Percentiles rank a stretch among this genome's conserved stretches.
phyloP scores from a whole-genome alignment of 805 yeast genomes.

The Candida suzukii region DNA sequence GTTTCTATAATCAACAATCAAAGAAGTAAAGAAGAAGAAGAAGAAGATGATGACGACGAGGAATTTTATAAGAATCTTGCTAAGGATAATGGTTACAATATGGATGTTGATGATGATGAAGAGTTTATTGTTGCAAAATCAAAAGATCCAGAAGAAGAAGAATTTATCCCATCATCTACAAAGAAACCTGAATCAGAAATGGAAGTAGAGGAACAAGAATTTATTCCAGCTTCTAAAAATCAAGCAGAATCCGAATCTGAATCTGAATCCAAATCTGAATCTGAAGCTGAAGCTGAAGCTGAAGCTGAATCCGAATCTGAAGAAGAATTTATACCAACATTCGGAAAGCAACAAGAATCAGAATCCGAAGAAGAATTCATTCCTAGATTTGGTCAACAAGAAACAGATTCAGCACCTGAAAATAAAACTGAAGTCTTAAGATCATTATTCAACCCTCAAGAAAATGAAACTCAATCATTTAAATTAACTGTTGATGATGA shows the following conservation, averaged over 20 bases:
- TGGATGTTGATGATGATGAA: not conserved
- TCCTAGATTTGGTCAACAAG: slow-evolving; percentile 45
- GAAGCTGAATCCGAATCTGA: slow-evolving; percentile 10
- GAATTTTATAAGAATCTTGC: slow-evolving; percentile 12
- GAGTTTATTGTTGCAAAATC: too few species aligned
- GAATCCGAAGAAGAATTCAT: slow-evolving; percentile 39
- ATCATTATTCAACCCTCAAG: slow-evolving; percentile 43
- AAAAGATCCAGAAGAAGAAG: too few species aligned
- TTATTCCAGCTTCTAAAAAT: too few species aligned
- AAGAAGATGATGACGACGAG: slow-evolving; percentile 19
- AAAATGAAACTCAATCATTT: slow-evolving; percentile 24
- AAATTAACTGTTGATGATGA: slow-evolving; percentile 38
- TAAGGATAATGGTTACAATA: slow-evolving; percentile 21
- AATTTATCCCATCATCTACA: too few species aligned
- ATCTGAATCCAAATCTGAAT: slow-evolving; percentile 27
- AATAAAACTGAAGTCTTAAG: slow-evolving; percentile 58
- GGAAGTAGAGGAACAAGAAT: slow-evolving; percentile 13
- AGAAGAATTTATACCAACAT: slow-evolving; percentile 27
- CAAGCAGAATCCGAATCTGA: not conserved
- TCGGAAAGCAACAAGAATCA: slow-evolving; percentile 20
- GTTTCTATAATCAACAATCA: not conserved
- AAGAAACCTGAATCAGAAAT: too few species aligned
- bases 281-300: slow-evolving; percentile 21
- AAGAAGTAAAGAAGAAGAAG: slow-evolving; percentile 5
- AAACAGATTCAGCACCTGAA: slow-evolving; percentile 18